Conservation (phyloP, 805 yeast genomes). For the Kluyveromyces wickerhamii region DNA sequence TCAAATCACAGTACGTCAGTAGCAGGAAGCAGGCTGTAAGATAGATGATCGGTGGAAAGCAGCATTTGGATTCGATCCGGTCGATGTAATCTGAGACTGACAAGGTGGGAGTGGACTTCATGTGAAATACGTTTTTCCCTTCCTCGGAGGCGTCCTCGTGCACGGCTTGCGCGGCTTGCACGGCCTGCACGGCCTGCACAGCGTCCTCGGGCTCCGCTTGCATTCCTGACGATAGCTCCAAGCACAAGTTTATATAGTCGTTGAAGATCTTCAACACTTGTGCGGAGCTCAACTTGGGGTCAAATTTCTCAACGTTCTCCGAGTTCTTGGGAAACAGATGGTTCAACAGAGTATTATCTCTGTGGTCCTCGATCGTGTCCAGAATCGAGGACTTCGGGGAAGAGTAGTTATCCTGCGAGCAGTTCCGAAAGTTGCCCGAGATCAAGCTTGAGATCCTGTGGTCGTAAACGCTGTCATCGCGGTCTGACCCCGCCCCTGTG, state of each 20-base stretch:
- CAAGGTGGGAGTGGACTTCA: slow-evolving; percentile 26
- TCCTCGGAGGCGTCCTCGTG: not conserved
- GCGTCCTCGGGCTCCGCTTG: not conserved
- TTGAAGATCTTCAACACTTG: slow-evolving; percentile 14
- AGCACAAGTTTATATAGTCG: slow-evolving; percentile 13
- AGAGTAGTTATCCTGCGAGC: too few relatives aligned
- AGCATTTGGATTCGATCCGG: slow-evolving; percentile 26
- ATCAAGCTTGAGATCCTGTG: slow-evolving; percentile 1
- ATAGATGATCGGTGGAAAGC: slow-evolving; percentile 22
- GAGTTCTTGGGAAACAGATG: not conserved
- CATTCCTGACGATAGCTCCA: slow-evolving; percentile 8
- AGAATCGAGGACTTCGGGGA: not conserved
- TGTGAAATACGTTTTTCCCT: slow-evolving; percentile 11
- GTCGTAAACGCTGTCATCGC: slow-evolving; percentile 3
- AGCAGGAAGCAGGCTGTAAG: slow-evolving; percentile 21
- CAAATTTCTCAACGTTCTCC: not conserved
- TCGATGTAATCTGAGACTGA: slow-evolving; percentile 18
- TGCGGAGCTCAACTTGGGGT: slow-evolving; percentile 3
- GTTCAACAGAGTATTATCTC: not conserved
- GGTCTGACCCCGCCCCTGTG: slow-evolving; percentile 1
- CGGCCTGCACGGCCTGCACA: not conserved
- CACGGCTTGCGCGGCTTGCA: not conserved
- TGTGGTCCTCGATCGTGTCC: not conserved
- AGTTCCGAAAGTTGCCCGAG: too few relatives aligned
- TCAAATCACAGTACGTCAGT: not conserved